A percentile compares a stretch with the other conserved stretches of the same genome.
These are phyloP conservation scores for Albizia julibrissin DNA, from an alignment of 306 rosid genomes.

Conservation along the genomic window DNA sequence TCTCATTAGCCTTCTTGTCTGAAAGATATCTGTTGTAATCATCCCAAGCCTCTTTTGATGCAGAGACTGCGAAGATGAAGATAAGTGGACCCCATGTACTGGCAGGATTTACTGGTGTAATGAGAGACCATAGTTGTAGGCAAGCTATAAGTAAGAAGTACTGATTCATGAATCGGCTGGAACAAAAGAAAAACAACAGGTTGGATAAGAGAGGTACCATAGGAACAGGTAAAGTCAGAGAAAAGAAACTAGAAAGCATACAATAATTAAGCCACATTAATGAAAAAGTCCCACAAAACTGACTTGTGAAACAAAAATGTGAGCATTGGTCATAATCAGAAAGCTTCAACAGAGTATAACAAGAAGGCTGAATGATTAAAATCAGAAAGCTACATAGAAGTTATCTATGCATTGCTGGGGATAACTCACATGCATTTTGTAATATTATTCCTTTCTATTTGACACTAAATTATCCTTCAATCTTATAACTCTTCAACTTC, in stretches of 20 bases:
- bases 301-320: not conserved
- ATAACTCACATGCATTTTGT: not conserved
- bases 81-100: conserved; percentile 99
- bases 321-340: conserved; percentile 22
- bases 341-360: conserved; percentile 5
- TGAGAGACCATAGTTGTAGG: conserved; percentile 97
- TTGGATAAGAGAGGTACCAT: conserved; percentile 27
- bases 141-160: conserved; percentile 98
- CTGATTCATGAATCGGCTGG: conserved; percentile 99
- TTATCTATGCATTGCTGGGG: conserved; percentile 5
- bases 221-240: not conserved
- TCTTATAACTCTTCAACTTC: conserved; percentile 23
- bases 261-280: conserved; percentile 15
- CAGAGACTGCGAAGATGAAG: conserved; percentile 96
- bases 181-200: conserved; percentile 30
- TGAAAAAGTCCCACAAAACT: conserved; percentile 15
- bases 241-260: not conserved
- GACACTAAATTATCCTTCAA: conserved; percentile 22
- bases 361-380: conserved; percentile 22
- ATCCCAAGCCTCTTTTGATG: conserved; percentile 99
- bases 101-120: conserved; percentile 99
- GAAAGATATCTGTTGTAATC: conserved; percentile 94
- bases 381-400: conserved; percentile 27
- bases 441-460: conserved; percentile 18
- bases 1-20: conserved; percentile 94